Base-by-base conservation (phyloP, 2,329 filamentous ascomycete species). In the Aureobasidium musti region DNA sequence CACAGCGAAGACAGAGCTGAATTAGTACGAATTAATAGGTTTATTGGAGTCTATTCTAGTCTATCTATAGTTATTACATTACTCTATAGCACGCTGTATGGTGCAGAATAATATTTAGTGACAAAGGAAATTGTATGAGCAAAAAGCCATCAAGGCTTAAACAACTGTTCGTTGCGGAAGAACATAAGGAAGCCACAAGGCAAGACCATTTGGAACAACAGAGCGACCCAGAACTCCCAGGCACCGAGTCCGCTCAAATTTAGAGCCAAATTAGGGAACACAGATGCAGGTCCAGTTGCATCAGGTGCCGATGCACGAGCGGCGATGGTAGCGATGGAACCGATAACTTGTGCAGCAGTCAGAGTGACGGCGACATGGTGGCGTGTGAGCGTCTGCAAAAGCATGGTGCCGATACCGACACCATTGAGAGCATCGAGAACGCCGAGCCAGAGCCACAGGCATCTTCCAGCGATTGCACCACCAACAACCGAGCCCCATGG, bases 391-490 rank as follows among this genome's bases (percentile, higher is more conserved):
- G 68, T 69, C 73, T 88, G 86, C 41, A 89, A 76, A 5, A 90
- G 79, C 64, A 89, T 85, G 86, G 89, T 89, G 65, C 87, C 87
- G 64, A 89, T 83, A 1, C 87, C 87, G 2, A 89, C 83, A 50
- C 86, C 86, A 73, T 89, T 87, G 7, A 89, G 77, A 17, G 85
- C 82, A 71, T 90, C 87, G 13, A 89, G 78, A 3, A 88, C 81
- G 45, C 87, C 87, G 0, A 90, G 82, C 86, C 87, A 90, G 17
- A 89, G 80, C 87, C 87, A 89, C 6, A 89, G 75, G 63, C 79
- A 77, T 47, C 87, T 80, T 2, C 84, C 84, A 11, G 86, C 75
- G 0, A 89, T 73, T 0, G 87, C 85, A 4, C 83, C 82, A 5
- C 81, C 79, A 0, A 84, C 76, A 23, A 83, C 82, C 2, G 79